Evolutionary conservation across 2,329 filamentous ascomycete species (phyloP), one percentile per base, ranked within the genome.

Genomic region (Botrytis tulipae): DNA sequence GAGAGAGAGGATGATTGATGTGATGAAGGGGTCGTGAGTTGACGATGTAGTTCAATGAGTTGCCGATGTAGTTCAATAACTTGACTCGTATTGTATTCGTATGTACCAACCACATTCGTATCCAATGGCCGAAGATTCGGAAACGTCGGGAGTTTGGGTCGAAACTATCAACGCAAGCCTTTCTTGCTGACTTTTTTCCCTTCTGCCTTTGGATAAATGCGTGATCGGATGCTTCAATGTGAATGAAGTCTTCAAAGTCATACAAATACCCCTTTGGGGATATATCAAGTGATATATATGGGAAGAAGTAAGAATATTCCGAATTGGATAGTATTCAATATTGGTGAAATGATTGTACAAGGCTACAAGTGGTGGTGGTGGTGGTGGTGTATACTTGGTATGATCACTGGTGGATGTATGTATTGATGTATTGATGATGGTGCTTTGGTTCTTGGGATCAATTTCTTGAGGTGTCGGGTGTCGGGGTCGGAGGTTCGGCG

Each of bases 21-120:
- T 70, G 29, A 63, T 59, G 86, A n/a, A 84, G 40, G 86, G 82
- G 46, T 37, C 10, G 32, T 54, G 44, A 40, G 22, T 22, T 65
- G 59, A 63, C 22, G 66, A 22, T 22, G 37, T 16, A 29, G 4
- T 57, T 20, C 22, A 9, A 57, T n/a, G 44, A 40, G 22, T 22
- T 65, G 59, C 51, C 22, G 66, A 22, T 22, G 37, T 16, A 29
- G 4, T 57, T 20, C 22, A 9, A 57, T n/a, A 10, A 6, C 32
- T 37, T 57, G 66, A 51, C 32, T 32, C 37, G 48, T 42, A 32
- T 29, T 54, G 48, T n/a, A 29, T 29, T 29, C 48, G 48, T 29
- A 29, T 54, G 25, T 51, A n/a, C 48, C 48, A n/a, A 51, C 48
- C 48, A 51, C 48, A n/a, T 51, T n/a, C 6, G 51, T 54, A 29